These are phyloP conservation scores for Panicum hallii DNA, from an alignment of 202 grass and related monocot species.

Conservation along the genomic window DNA sequence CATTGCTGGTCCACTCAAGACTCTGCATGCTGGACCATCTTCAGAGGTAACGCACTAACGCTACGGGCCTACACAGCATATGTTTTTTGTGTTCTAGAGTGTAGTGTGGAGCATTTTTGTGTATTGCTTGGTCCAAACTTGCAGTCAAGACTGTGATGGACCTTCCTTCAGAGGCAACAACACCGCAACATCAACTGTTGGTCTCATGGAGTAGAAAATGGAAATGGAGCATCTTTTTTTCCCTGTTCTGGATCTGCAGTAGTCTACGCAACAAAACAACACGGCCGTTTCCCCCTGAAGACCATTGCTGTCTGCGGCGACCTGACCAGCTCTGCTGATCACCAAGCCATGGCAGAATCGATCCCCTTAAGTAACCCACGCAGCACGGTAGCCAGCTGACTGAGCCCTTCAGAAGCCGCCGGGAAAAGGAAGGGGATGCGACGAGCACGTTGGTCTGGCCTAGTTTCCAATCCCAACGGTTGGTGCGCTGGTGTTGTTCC, in stretches of 20 bases:
- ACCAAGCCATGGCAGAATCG: not conserved
- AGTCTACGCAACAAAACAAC: not conserved
- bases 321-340: not conserved
- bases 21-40: constrained; percentile 9
- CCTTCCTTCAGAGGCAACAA: not conserved
- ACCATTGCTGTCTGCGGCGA: not conserved
- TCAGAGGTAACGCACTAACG: not conserved
- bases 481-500: constrained; percentile 38
- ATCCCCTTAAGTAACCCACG: not conserved
- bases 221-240: no score
- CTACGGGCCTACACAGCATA: not conserved
- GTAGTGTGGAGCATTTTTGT: not conserved
- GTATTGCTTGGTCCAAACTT: not conserved
- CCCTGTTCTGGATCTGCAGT: not conserved
- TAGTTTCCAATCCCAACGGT: constrained; percentile 9
- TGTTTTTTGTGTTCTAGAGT: not conserved
- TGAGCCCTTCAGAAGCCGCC: not conserved
- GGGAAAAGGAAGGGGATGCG: not conserved
- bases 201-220: not conserved
- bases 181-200: not conserved
- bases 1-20: not conserved
- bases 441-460: constrained; percentile 24
- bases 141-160: not conserved
- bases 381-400: not conserved
- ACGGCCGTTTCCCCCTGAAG: not conserved